Base-by-base conservation (phyloP, 176 grass and related monocot genomes). In the Musa troglodytarum region DNA sequence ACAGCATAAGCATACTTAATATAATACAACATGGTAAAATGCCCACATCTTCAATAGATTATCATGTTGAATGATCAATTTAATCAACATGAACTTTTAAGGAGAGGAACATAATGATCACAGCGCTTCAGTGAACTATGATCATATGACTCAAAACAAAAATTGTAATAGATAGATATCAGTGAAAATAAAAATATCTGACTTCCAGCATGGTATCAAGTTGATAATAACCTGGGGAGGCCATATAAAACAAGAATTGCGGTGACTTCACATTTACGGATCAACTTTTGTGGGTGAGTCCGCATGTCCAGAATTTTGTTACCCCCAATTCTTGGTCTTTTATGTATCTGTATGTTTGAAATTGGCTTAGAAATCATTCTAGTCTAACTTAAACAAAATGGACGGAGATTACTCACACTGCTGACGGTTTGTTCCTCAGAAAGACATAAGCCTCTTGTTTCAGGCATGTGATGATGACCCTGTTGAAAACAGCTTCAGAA, bases 401-500 rank as follows among this genome's bases (percentile, higher is more conserved):
- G 20, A 22, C 26, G 50, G 62, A 52, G 11, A 79, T 14, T 76
- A 73, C 86, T 85, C 88, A 98, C 94, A 76, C 88, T 98, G 80
- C 72, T 93, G 66, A 98, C 86, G 69, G 86, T 98, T 68, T 87
- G 90, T 82, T 98, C 94, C 80, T 98, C 90, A 14, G 94, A 98
- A 64, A 98, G 84, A 76, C 90, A 98, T 69, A 98, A 75, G 55
- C 90, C 94, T 79, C 90, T 93, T 57, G 94, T 98, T 83, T 98
- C 90, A 85, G 94, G 90, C 80, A 93, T 89, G 74, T 93, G 88
- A 72, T 98, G 88, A 65, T 87, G 80, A 63, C 88, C 94, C 94
- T 98, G 26, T 26, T 87, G 54, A 80, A 77, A 82, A 73, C n/a
- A 74, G 28, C 52, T 71, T 50, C 28, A 63, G 13, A 76, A 78